Evolutionary conservation across 495 filamentous ascomycete species (phyloP).

Genomic region (Penicillium ochrochloron): DNA sequence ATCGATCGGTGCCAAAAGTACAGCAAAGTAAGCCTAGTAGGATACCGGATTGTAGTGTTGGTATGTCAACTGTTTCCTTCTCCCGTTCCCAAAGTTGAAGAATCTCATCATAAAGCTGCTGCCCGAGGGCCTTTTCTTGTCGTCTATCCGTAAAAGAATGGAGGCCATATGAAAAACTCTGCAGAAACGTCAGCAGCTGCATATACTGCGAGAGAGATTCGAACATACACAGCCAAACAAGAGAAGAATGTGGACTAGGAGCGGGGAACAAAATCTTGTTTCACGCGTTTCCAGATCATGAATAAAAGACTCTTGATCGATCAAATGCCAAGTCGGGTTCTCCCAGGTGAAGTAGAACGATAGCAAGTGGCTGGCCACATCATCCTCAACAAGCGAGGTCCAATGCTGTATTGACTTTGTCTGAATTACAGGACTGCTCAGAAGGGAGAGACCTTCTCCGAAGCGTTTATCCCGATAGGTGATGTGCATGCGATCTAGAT

Average conservation of each 20-base stretch:
- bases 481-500: conserved; percentile 4
- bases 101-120: conserved; percentile 30
- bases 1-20: conserved; percentile 34
- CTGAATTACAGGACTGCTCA: conserved; percentile 19
- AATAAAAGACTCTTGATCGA: conserved; percentile 30
- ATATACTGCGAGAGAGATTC: not conserved
- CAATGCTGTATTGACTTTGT: conserved; percentile 26
- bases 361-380: conserved; percentile 33
- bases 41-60: conserved; percentile 33
- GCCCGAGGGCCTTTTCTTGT: conserved; percentile 30
- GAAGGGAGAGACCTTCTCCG: not conserved
- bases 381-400: conserved; percentile 30
- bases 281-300: conserved; percentile 24
- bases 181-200: not conserved
- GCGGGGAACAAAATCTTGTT: conserved; percentile 1
- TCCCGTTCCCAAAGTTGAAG: conserved; percentile 30
- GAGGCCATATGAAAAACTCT: conserved; percentile 35
- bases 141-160: conserved; percentile 31
- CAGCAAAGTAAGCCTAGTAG: conserved; percentile 33
- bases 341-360: conserved; percentile 39
- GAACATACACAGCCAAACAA: not conserved
- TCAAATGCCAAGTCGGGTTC: conserved; percentile 36
- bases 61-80: conserved; percentile 1
- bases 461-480: not conserved
- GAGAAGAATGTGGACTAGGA: conserved; percentile 1